These are phyloP conservation scores for Vitis hybrid DNA, from an alignment of 177 flowering plant genomes.

Conservation along the genomic window DNA sequence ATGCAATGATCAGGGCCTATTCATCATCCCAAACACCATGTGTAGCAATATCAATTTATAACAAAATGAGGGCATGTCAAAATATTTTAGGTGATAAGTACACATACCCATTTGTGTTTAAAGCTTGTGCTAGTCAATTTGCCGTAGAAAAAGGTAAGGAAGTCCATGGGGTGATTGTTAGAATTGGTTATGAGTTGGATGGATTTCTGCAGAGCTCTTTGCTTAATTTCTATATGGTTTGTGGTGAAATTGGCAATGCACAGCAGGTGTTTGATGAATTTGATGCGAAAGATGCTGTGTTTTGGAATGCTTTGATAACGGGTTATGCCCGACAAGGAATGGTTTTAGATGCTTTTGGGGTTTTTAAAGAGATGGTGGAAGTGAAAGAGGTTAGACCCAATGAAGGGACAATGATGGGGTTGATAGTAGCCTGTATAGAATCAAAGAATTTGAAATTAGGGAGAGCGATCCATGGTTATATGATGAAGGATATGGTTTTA, in stretches of 20 bases:
- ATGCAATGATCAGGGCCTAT: conserved; percentile 9
- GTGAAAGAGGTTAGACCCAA: conserved; percentile 5
- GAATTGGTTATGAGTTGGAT: conserved; percentile 13
- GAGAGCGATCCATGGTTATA: conserved; percentile 11
- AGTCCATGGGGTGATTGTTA: conserved; percentile 13
- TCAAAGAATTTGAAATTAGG: conserved; percentile 5
- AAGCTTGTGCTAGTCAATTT: conserved; percentile 11
- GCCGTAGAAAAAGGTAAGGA: conserved; percentile 13
- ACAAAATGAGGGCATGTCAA: conserved; percentile 4
- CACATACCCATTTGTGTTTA: conserved; percentile 13
- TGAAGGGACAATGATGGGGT: conserved; percentile 14
- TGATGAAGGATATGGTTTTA: conserved; percentile 1
- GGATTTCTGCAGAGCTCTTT: conserved; percentile 14
- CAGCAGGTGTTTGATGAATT: conserved; percentile 11
- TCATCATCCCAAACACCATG: conserved; percentile 11
- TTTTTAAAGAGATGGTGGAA: conserved; percentile 12
- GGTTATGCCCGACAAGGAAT: conserved; percentile 12
- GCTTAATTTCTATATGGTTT: conserved; percentile 13
- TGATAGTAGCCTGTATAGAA: conserved; percentile 8
- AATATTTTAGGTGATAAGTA: conserved; percentile 8
- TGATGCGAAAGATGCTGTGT: conserved; percentile 12
- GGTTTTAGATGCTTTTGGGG: conserved; percentile 4
- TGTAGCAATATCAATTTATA: conserved; percentile 7
- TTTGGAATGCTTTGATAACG: conserved; percentile 14
- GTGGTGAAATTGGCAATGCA: conserved; percentile 11